Base-by-base conservation (phyloP, 2,329 filamentous ascomycete genomes). In the Monosporascus sp. region DNA sequence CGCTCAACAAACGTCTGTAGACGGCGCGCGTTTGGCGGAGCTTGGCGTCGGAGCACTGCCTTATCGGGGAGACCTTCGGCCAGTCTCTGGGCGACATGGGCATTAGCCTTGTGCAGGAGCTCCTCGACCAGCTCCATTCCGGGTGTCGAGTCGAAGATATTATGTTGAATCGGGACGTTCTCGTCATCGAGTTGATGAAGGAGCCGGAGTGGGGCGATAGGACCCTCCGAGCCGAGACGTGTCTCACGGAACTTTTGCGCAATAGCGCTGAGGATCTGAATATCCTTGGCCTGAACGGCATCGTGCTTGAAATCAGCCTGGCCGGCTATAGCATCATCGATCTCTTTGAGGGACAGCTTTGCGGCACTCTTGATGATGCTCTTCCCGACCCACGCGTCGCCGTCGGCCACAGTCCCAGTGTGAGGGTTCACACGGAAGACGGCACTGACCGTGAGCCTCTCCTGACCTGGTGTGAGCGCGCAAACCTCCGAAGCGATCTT, bases 141-240 rank as follows among this genome's bases (percentile, higher is more conserved):
- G 9, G 87, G 80, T 14, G 90, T 91, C 31, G 90, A 93, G 70
- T 97, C 87, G 66, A 97, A 99, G 59, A 99, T 89, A 75, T 97
- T 99, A 69, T 91, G 85, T 75, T 96, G 91, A 41, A 97, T 92
- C 2, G 93, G 94, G 51, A 97, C 91, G 71, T 97, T 97, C 78
- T 99, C 94, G 63, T 99, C 94, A 63, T 99, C 94, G 41, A 97
- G 81, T 73, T 96, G 92, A 72, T 96, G 91, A 57, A 97, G 78
- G 47, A 99, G 81, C 53, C 94, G 88, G 50, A 99, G 83, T 41
- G 93, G 87, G 36, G 92, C 88, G 63, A 96, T 89, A 14, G 88
- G 85, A 44, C 85, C 85, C 37, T 88, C 87, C 50, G 91, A 87
- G 53, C 88, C 90, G 55, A 97, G 88, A 55, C 94, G 88, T 49